Percentiles rank a stretch among this genome's conserved stretches.
phyloP scores from a whole-genome alignment of 1,284 basidiomycete genomes.

The Malassezia sympodialis region DNA sequence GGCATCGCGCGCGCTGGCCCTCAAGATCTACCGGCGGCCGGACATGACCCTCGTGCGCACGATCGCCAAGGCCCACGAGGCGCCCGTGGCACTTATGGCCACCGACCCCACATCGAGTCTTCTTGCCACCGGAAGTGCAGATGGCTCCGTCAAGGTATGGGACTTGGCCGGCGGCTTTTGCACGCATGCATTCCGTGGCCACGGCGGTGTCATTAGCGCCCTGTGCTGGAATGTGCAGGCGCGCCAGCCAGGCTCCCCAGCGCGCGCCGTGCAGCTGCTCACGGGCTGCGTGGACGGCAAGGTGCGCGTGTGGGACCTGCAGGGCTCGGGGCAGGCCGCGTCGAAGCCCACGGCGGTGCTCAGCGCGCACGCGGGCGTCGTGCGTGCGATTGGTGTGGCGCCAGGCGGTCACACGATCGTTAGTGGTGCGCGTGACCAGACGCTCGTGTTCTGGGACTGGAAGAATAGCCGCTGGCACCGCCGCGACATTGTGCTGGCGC shows the following conservation, averaged over 20 bases:
- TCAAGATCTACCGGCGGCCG: slow-evolving; percentile 52
- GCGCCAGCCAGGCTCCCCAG: slow-evolving; percentile 21
- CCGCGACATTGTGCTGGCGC: slow-evolving; percentile 28
- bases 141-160: slow-evolving; percentile 95
- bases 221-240: slow-evolving; percentile 69
- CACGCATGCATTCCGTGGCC: slow-evolving; percentile 80
- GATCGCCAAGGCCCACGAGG: slow-evolving; percentile 73
- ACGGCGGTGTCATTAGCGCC: slow-evolving; percentile 89
- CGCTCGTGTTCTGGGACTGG: slow-evolving; percentile 30
- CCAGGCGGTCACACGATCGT: slow-evolving; percentile 29
- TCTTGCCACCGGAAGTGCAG: slow-evolving; percentile 86
- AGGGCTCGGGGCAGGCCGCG: slow-evolving; percentile 16
- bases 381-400: slow-evolving; percentile 34
- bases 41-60: slow-evolving; percentile 55
- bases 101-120: slow-evolving; percentile 78
- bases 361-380: slow-evolving; percentile 37
- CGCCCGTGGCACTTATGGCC: slow-evolving; percentile 72
- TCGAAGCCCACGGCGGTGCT: slow-evolving; percentile 31
- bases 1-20: slow-evolving; percentile 51
- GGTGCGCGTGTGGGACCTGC: slow-evolving; percentile 43
- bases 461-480: slow-evolving; percentile 25
- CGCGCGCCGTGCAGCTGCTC: slow-evolving; percentile 62
- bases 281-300: slow-evolving; percentile 63
- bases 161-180: slow-evolving; percentile 75
- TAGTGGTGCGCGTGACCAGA: slow-evolving; percentile 33